A percentile compares a stretch with the other conserved stretches of the same genome.
Evolutionary conservation across 163 green algal genomes (phyloP).

Genomic region (Volvox carteri): DNA sequence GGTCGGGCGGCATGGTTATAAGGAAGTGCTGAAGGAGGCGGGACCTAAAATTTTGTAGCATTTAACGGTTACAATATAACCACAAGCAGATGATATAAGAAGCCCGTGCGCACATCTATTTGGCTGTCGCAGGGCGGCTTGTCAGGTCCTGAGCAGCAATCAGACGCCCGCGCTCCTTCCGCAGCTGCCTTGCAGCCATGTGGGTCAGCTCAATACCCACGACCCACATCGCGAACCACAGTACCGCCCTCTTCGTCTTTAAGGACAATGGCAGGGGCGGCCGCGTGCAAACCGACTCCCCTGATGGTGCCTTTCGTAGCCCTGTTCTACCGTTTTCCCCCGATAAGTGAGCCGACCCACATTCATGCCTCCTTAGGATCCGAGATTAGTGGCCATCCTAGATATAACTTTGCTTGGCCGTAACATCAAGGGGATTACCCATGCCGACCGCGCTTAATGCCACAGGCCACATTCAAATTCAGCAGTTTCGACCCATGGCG

Average conservation of each 20-base stretch:
- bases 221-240: too few species aligned
- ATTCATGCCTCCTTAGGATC: neutral
- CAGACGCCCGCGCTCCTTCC: too few species aligned
- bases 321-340: too few species aligned
- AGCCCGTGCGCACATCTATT: neutral
- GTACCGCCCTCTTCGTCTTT: too few species aligned
- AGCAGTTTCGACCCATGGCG: neutral
- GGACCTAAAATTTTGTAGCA: neutral
- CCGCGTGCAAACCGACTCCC: too few species aligned
- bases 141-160: too few species aligned
- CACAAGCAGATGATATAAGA: neutral
- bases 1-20: neutral
- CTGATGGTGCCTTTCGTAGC: too few species aligned
- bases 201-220: too few species aligned
- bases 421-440: neutral
- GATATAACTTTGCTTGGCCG: neutral
- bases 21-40: neutral
- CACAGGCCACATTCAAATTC: neutral
- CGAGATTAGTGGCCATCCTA: neutral
- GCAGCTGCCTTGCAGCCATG: too few species aligned
- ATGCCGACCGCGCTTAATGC: too few species aligned
- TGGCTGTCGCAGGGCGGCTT: too few species aligned
- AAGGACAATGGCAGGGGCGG: too few species aligned
- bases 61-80: neutral
- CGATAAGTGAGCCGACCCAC: neutral